These are phyloP conservation scores for Sporisorium sorghi DNA, from an alignment of 1,284 basidiomycete species.

Conservation along the genomic window DNA sequence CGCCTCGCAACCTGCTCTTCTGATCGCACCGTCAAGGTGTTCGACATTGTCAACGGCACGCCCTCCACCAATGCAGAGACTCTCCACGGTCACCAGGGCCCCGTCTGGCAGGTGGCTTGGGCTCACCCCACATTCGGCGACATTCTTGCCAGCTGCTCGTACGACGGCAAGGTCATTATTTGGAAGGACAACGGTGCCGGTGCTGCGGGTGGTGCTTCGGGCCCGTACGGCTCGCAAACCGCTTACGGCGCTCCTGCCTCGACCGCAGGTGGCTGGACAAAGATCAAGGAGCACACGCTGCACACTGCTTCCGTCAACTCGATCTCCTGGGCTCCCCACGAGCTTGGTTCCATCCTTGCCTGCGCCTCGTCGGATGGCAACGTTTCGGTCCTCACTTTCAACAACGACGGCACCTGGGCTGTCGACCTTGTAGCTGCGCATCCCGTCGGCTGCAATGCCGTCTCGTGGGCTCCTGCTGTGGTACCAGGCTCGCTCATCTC, in stretches of 20 bases:
- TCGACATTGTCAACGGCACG: constrained; percentile 91
- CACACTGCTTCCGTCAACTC: constrained; percentile 97
- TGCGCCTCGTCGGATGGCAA: constrained; percentile 99
- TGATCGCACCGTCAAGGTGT: constrained; percentile 93
- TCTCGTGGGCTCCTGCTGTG: constrained; percentile 96
- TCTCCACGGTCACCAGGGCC: constrained; percentile 80
- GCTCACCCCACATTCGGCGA: constrained; percentile 91
- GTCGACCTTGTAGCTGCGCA: constrained; percentile 96
- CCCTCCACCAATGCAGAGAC: constrained; percentile 73
- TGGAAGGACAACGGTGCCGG: constrained; percentile 84
- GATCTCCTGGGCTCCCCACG: constrained; percentile 97
- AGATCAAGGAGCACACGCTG: constrained; percentile 94
- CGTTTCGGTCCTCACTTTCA: constrained; percentile 95
- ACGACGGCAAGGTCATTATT: constrained; percentile 97
- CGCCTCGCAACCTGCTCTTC: constrained; percentile 95
- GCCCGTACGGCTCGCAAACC: constrained; percentile 44
- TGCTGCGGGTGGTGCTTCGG: constrained; percentile 72
- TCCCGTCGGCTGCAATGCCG: constrained; percentile 94
- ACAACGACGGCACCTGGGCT: constrained; percentile 96
- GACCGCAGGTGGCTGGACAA: constrained; percentile 77
- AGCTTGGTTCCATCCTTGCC: constrained; percentile 93
- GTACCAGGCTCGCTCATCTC: constrained; percentile 78
- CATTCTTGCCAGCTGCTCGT: constrained; percentile 95
- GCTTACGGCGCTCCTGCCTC: constrained; percentile 43
- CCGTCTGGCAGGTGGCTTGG: constrained; percentile 99